phyloP scores from a whole-genome alignment of 108 stramenopile species.

The Nitzschia palea region DNA sequence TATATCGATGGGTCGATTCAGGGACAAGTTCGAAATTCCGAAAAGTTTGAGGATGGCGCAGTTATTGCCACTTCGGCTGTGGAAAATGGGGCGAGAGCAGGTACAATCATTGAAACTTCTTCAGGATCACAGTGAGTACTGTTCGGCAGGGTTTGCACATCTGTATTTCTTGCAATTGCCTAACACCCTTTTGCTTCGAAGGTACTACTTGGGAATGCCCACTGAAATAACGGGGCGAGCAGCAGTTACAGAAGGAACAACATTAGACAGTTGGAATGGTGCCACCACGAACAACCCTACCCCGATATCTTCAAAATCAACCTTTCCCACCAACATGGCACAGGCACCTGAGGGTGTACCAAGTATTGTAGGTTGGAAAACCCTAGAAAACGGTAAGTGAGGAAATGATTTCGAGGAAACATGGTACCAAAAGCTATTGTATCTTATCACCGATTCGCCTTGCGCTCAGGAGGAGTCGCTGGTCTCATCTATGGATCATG shows the following conservation, averaged over 20 bases:
- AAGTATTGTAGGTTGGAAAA: conserved; percentile 58
- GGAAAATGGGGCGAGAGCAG: conserved; percentile 10
- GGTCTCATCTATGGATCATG: conserved; percentile 68
- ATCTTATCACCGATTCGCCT: background rate
- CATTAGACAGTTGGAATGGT: no score
- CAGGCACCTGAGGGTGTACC: conserved; percentile 64
- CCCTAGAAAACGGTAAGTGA: conserved; percentile 49
- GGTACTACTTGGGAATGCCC: no score
- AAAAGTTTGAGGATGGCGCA: conserved; percentile 21
- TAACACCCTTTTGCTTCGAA: background rate
- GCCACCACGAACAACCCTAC: no score
- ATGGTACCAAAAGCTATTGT: no score
- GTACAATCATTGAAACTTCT: conserved; percentile 42
- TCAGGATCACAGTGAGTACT: conserved; percentile 45
- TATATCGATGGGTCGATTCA: conserved; percentile 51
- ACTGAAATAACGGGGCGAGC: no score
- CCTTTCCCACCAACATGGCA: background rate
- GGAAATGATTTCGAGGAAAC: background rate
- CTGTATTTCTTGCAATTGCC: background rate
- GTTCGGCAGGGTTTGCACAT: background rate
- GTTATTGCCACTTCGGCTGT: conserved; percentile 20
- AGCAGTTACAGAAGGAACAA: no score
- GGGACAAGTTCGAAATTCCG: conserved; percentile 52
- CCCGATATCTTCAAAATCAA: no score
- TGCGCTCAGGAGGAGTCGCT: conserved; percentile 38